Evolutionary conservation across 2,329 filamentous ascomycete species (phyloP), one percentile per base, ranked within the genome.

Genomic region (Colletotrichum theobromicola): DNA sequence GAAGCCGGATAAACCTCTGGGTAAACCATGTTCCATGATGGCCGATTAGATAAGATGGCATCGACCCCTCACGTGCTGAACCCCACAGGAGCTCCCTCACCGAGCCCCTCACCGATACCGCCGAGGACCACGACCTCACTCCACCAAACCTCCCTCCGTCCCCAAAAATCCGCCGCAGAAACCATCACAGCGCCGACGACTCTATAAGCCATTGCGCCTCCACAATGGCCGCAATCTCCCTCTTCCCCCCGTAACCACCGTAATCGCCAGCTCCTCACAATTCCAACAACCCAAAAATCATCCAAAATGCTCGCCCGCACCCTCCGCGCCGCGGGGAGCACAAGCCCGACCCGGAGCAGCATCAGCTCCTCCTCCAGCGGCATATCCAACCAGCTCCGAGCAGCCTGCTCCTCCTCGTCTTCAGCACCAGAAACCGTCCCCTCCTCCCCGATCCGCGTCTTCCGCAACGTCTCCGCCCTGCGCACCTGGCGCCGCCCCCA

Each of bases 401-500:
- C 72, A 28, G 72, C 77, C 71, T 77, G 75, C 76, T 73, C 74
- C 68, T 78, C 77, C 77, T 77, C 66, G 77, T 68, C 50, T 69
- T 69, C 62, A 2, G 73, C 67, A 42, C 77, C 77, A 78, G 88
- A 89, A 75, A 89, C 85, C 4, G 86, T 93, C 72, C 88, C 91
- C 12, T 87, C 87, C 42, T 88, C 89, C 6, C 85, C 88, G 5
- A 93, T 95, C 77, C 91, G 91, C 75, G 84, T 98, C 79, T 94
- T 98, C 82, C 94, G 94, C 79, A 90, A 94, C 83, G 92, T 97
- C 74, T 86, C 92, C 16, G 87, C 91, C 13, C 87, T 98, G 66
- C 94, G 95, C 50, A 84, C 88, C 79, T 94, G 93, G 87, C 92
- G 95, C 42, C 89, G 87, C 26, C 89, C 92, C 53, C 91, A 95